Evolutionary conservation across 306 rosid genomes (phyloP).

Genomic region (Mucuna pruriens): DNA sequence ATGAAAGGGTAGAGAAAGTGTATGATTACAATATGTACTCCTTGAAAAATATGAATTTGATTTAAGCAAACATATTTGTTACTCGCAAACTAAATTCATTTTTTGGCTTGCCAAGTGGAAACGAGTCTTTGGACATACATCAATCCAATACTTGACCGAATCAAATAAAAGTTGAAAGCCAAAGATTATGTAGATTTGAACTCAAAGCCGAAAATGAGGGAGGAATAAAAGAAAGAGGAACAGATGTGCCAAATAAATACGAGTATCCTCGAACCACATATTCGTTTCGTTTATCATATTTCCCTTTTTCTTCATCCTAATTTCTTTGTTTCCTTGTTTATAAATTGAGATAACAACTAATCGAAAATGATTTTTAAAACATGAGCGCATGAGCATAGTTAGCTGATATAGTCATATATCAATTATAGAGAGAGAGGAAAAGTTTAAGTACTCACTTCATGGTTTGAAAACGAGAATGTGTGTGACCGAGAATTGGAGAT

Average conservation of each 20-base stretch:
- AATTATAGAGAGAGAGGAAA: constrained; percentile 1
- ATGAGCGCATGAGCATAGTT: neutral
- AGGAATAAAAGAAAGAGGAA: neutral
- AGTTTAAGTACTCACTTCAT: constrained; percentile 58
- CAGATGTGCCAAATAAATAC: neutral
- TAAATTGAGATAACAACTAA: neutral
- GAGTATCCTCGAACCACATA: neutral
- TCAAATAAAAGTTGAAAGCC: neutral
- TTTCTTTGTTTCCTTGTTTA: neutral
- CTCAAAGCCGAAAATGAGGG: neutral
- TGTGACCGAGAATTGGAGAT: constrained; percentile 32
- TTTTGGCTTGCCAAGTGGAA: neutral
- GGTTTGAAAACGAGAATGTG: constrained; percentile 47
- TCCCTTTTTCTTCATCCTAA: neutral
- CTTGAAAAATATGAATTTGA: neutral
- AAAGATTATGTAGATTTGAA: neutral
- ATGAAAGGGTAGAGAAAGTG: no score
- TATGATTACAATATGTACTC: neutral
- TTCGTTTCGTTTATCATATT: neutral
- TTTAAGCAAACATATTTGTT: neutral
- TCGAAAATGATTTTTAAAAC: neutral
- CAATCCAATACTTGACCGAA: neutral
- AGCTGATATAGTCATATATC: neutral
- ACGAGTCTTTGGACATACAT: neutral
- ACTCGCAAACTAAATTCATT: neutral